phyloP scores from a whole-genome alignment of 495 filamentous ascomycete genomes.

The Lepidopterella palustris region DNA sequence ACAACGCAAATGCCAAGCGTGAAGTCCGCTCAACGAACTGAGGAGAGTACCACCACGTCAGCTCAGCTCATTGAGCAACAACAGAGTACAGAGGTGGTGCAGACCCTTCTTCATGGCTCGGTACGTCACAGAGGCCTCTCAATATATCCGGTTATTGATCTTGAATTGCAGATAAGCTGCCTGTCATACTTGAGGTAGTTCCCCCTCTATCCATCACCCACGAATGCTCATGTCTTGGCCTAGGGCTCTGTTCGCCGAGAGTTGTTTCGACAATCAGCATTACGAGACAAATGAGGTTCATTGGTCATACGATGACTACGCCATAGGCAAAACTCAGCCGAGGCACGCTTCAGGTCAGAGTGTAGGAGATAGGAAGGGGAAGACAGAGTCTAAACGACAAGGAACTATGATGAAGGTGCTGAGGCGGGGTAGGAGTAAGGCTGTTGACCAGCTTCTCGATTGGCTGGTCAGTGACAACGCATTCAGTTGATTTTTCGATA shows the following conservation, averaged over 20 bases:
- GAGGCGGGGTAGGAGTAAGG: slow-evolving; percentile 30
- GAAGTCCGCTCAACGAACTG: not conserved
- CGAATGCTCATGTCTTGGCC: slow-evolving; percentile 2
- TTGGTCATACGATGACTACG: slow-evolving; percentile 30
- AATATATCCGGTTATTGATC: slow-evolving; percentile 8
- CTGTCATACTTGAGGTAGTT: slow-evolving; percentile 28
- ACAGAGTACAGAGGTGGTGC: slow-evolving; percentile 46
- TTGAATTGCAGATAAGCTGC: slow-evolving; percentile 23
- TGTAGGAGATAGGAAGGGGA: not conserved
- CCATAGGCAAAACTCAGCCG: slow-evolving; percentile 15
- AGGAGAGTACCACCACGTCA: not conserved
- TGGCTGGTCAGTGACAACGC: slow-evolving; percentile 45
- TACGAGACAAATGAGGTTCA: slow-evolving; percentile 20
- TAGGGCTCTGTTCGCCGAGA: slow-evolving; percentile 28
- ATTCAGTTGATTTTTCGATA: too few relatives aligned
- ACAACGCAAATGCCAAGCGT: not conserved
- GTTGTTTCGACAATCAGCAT: slow-evolving; percentile 26
- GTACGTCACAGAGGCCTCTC: slow-evolving; percentile 13
- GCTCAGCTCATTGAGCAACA: slow-evolving; percentile 29
- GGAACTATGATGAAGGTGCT: slow-evolving; percentile 37
- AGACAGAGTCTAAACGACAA: slow-evolving; percentile 4
- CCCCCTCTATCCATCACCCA: not conserved
- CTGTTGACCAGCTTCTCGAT: slow-evolving; percentile 40
- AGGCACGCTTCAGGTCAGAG: slow-evolving; percentile 7
- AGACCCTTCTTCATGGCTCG: slow-evolving; percentile 42